Evolutionary conservation across 805 yeast species (phyloP), one percentile per base, ranked within the genome.

Genomic region (Cyberlindnera americana): DNA sequence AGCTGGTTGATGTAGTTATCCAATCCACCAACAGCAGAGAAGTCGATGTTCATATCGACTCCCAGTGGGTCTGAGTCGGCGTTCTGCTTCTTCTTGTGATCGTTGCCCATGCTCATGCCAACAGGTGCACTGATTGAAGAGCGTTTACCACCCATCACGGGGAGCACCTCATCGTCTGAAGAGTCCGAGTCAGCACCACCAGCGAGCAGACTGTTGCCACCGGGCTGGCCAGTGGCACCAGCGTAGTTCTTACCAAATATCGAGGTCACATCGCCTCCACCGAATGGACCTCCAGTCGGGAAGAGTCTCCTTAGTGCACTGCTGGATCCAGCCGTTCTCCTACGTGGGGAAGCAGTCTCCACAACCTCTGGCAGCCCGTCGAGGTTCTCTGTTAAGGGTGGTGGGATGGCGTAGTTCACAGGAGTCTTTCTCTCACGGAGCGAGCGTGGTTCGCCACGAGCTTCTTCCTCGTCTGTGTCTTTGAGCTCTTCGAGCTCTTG

Each of bases 251-350:
- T 73, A 6, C 93, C 90, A 61, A 89, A 88, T 22, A 91, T 66
- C 0, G 96, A 83, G 7, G 81, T 74, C 1, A 88, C 95, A 57
- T 91, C 97, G 45, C 91, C 82, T 17, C 99, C 99, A 21, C 99
- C 99, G 69, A 91, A 91, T 2, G 99, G 99, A 0, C 99, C 99
- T 13, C 89, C 88, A 0, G 96, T 91, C 6, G 96, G 95, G 55
- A 85, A 90, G 27, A 93, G 65, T 29, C 95, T 73, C 54, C 89
- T 73, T 29, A 83, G 59, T 9, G 36, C 23, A 38, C 9, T 24
- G 26, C 13, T 15, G 9, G 32, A 27, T 5, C 18, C 25, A 29
- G 65, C 61, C 12, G 61, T 58, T 13, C 61, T 54, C 48, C 72
- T 66, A 14, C 72, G 64, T 12, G 63, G 61, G 6, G 55, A 46